Base-by-base conservation (phyloP, 140 eudicot species). In the Ambrosia hybrid region DNA sequence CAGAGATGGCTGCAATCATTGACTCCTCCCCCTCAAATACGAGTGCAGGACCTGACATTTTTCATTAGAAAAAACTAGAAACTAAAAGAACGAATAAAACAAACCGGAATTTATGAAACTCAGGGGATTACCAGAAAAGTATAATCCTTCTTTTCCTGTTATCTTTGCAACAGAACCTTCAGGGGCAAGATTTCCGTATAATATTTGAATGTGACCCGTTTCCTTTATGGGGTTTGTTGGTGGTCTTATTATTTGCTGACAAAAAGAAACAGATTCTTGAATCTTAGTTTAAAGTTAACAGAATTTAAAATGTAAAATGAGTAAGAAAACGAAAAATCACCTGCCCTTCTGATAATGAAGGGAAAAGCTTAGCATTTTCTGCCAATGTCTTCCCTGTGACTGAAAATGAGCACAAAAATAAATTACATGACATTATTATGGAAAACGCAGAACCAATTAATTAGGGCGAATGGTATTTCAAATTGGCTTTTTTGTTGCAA, bases 111-210 rank as follows among this genome's bases (percentile, higher is more conserved):
- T 60, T 49, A 12, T 11, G 16, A 52, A 51, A 70, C 61, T 37
- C 30, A 26, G 26, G 15, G 17, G 5, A 65, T 7, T 69, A 94
- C 99, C 99, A 60, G 91, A 83, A 80, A 95, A 95, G 77, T 91
- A 91, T 69, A 95, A 63, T 76, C 99, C 99, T 83, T 95, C 99
- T 79, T 95, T 95, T 73, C 99, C 99, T 2, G 99, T 95, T 70
- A 95, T 95, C 83, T 95, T 95, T 21, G 99, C 99, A 59, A 95
- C 99, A 57, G 97, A 90, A 64, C 99, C 99, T 41, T 95, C 95
- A 0, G 99, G 99, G 46, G 99, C 99, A 86, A 95, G 85, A 80
- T 95, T 91, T 58, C 99, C 99, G 46, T 95, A 91, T 51, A 95
- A 76, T 78, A 95, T 85, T 79, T 95, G 99, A 65, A 91, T 83